phyloP scores from a whole-genome alignment of 805 yeast genomes.

The Yamadazyma nakazawae region DNA sequence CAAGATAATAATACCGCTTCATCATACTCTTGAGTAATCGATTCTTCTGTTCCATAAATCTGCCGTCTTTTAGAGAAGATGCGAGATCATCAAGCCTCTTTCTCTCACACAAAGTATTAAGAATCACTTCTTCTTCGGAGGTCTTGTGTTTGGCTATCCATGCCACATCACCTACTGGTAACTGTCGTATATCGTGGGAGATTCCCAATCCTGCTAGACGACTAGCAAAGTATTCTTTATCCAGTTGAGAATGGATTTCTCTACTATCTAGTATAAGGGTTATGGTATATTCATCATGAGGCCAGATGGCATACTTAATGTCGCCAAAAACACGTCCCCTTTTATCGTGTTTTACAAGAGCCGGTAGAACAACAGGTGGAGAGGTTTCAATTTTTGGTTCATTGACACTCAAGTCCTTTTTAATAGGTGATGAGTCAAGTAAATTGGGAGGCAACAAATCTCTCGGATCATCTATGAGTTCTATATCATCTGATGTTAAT shows the following conservation, averaged over 20 bases:
- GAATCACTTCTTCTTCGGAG: slow-evolving; percentile 59
- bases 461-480: slow-evolving; percentile 9
- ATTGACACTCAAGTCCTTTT: not conserved
- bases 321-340: slow-evolving; percentile 19
- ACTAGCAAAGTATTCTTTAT: slow-evolving; percentile 66
- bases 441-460: slow-evolving; percentile 5
- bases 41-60: slow-evolving; percentile 83
- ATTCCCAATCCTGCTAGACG: slow-evolving; percentile 51
- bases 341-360: slow-evolving; percentile 21
- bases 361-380: not conserved
- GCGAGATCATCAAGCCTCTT: slow-evolving; percentile 87
- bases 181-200: slow-evolving; percentile 48
- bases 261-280: slow-evolving; percentile 72
- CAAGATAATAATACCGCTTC: slow-evolving; percentile 63
- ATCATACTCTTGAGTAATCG: slow-evolving; percentile 71
- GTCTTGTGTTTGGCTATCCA: slow-evolving; percentile 78
- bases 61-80: slow-evolving; percentile 77
- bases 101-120: slow-evolving; percentile 85
- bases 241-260: slow-evolving; percentile 66
- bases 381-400: not conserved
- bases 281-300: slow-evolving; percentile 54
- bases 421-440: slow-evolving; percentile 6
- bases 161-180: slow-evolving; percentile 81
- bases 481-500: slow-evolving; percentile 5
- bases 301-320: slow-evolving; percentile 55